Conservation (phyloP, 352 stramenopile species). For the Pythium monospermum region DNA sequence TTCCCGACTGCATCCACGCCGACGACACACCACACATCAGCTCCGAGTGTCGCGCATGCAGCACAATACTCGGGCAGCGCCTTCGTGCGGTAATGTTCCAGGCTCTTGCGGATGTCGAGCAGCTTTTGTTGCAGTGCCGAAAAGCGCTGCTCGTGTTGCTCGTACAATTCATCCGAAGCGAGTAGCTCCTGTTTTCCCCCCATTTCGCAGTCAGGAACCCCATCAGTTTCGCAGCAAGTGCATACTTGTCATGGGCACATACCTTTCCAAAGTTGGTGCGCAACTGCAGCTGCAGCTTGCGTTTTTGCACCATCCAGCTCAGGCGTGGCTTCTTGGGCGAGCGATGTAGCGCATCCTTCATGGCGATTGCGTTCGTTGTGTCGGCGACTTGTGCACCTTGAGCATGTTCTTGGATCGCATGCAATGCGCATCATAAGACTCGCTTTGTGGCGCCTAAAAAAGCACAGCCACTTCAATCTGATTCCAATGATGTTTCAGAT, state of each 20-base stretch:
- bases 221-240: too few species aligned
- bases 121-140: constrained; percentile 60
- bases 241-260: too few species aligned
- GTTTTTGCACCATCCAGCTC: constrained; percentile 57
- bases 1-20: constrained; percentile 58
- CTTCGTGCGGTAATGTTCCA: constrained; percentile 58
- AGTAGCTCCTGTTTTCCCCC: constrained; percentile 48
- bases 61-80: constrained; percentile 59
- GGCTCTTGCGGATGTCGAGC: constrained; percentile 63
- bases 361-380: constrained; percentile 2
- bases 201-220: too few species aligned
- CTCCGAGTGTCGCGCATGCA: constrained; percentile 52
- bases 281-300: constrained; percentile 51
- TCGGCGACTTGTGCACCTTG: background rate
- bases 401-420: background rate
- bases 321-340: constrained; percentile 37
- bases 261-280: constrained; percentile 54
- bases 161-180: constrained; percentile 56
- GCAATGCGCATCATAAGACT: constrained; percentile 5
- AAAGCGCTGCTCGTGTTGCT: constrained; percentile 69
- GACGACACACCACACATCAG: constrained; percentile 72
- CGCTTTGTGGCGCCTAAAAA: constrained; percentile 13
- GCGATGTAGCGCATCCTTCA: constrained; percentile 23
- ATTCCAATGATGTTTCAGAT: background rate
- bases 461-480: background rate